Percentiles rank a stretch among this genome's conserved stretches.
These are phyloP conservation scores for Melanogaster broomeanus DNA, from an alignment of 768 basidiomycete genomes.

Conservation along the genomic window DNA sequence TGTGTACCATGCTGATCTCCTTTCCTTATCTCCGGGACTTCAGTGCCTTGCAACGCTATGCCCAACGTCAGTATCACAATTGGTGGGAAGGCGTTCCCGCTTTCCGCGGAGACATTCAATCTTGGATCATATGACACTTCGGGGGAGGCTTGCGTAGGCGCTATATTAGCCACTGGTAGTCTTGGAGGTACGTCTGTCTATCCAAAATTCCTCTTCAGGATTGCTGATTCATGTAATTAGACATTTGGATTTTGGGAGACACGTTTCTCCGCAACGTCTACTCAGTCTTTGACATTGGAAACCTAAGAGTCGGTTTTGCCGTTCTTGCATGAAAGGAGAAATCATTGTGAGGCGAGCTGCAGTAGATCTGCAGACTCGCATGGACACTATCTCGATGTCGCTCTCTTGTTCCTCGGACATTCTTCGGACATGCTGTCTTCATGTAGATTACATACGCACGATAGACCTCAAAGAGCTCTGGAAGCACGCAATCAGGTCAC, in stretches of 20 bases:
- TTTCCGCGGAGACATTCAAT: slow-evolving; percentile 36
- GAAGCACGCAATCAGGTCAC: slow-evolving; percentile 1
- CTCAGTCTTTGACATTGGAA: slow-evolving; percentile 43
- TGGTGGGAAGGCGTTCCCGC: slow-evolving; percentile 30
- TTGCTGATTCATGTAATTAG: slow-evolving; percentile 6
- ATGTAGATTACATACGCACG: too few relatives aligned
- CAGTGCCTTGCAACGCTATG: slow-evolving; percentile 28
- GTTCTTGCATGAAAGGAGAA: slow-evolving; percentile 18
- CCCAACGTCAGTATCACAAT: slow-evolving; percentile 36
- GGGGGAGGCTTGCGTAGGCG: slow-evolving; percentile 18
- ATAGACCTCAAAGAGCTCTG: too few relatives aligned
- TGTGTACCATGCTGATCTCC: neutral
- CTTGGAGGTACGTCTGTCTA: slow-evolving; percentile 22
- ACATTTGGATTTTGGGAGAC: slow-evolving; percentile 39
- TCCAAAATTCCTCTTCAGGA: neutral
- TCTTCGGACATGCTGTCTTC: too few relatives aligned
- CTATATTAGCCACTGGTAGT: slow-evolving; percentile 9
- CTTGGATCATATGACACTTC: slow-evolving; percentile 30
- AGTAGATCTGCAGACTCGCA: neutral
- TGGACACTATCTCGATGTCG: neutral
- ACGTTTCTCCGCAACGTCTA: slow-evolving; percentile 49
- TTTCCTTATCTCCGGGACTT: neutral
- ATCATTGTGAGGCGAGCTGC: neutral
- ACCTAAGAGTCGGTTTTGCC: slow-evolving; percentile 45
- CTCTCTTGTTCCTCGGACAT: neutral